Evolutionary conservation across 805 yeast genomes (phyloP).

Genomic region (Saturnispora saitoi): DNA sequence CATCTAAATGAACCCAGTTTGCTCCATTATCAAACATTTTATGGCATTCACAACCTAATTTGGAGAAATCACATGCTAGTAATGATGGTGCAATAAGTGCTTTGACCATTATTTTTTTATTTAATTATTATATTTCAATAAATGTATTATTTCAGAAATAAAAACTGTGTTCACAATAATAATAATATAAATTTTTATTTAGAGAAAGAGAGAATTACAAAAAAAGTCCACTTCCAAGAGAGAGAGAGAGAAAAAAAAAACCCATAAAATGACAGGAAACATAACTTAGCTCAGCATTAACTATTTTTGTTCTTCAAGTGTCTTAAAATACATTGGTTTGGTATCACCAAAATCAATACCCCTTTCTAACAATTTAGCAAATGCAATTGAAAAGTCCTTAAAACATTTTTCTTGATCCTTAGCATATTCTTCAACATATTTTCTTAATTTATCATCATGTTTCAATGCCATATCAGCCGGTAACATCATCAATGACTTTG

Average conservation of each 20-base stretch:
- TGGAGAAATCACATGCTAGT: slow-evolving; percentile 85
- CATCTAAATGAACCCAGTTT: slow-evolving; percentile 96
- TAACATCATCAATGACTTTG: slow-evolving; percentile 48
- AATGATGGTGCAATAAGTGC: slow-evolving; percentile 92
- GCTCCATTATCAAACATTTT: slow-evolving; percentile 72
- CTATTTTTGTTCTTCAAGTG: slow-evolving; percentile 61
- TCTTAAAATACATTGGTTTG: slow-evolving; percentile 43
- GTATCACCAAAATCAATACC: slow-evolving; percentile 52
- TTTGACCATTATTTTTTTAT: slow-evolving; percentile 47
- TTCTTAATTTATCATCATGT: slow-evolving; percentile 36
- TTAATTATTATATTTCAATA: neutral
- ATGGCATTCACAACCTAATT: slow-evolving; percentile 81
- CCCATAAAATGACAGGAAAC: neutral
- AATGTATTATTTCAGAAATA: no score
- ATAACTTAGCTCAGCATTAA: neutral
- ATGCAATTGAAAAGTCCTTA: slow-evolving; percentile 40
- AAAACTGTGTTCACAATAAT: no score
- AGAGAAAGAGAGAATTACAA: no score
- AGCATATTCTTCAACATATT: slow-evolving; percentile 42
- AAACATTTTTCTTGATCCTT: slow-evolving; percentile 41
- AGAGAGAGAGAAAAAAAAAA: neutral
- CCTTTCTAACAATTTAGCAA: slow-evolving; percentile 49
- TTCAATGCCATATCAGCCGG: slow-evolving; percentile 50
- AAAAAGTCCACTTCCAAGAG: no score
- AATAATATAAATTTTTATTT: no score